Percentiles rank a stretch among this genome's conserved stretches.
Evolutionary conservation across 352 stramenopile genomes (phyloP).

Genomic region (Globisporangium spinosum): DNA sequence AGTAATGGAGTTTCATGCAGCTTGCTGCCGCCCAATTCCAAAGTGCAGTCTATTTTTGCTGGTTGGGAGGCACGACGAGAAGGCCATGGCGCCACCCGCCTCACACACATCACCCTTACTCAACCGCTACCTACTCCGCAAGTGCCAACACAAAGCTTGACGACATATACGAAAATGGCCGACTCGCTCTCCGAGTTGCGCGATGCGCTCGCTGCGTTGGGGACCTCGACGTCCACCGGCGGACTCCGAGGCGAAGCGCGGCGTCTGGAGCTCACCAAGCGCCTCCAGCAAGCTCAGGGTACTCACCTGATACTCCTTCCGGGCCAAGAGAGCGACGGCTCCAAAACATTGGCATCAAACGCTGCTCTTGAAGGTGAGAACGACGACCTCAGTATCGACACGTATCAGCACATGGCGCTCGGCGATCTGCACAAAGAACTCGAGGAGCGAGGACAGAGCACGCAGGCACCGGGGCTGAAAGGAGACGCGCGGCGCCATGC

Average conservation of each 20-base stretch:
- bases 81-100: too few species aligned
- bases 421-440: constrained; percentile 35
- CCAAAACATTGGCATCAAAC: background rate
- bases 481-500: constrained; percentile 41
- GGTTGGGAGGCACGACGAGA: too few species aligned
- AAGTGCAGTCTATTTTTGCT: too few species aligned
- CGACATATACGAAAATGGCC: background rate
- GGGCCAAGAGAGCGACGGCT: background rate
- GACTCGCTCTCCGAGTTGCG: background rate
- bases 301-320: background rate
- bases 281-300: constrained; percentile 18
- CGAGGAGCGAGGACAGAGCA: constrained; percentile 30
- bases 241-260: constrained; percentile 31
- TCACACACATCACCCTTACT: too few species aligned
- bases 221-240: background rate
- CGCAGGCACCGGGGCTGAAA: constrained; percentile 40
- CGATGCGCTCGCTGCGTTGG: background rate
- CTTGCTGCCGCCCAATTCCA: too few species aligned
- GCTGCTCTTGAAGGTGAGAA: background rate
- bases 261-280: constrained; percentile 27
- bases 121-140: too few species aligned
- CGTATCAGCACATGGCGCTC: constrained; percentile 22
- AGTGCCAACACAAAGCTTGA: too few species aligned
- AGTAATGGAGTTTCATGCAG: too few species aligned
- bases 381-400: background rate